Evolutionary conservation across 2,329 filamentous ascomycete species (phyloP), one percentile per base, ranked within the genome.

Genomic region (Alternaria incomplexa): DNA sequence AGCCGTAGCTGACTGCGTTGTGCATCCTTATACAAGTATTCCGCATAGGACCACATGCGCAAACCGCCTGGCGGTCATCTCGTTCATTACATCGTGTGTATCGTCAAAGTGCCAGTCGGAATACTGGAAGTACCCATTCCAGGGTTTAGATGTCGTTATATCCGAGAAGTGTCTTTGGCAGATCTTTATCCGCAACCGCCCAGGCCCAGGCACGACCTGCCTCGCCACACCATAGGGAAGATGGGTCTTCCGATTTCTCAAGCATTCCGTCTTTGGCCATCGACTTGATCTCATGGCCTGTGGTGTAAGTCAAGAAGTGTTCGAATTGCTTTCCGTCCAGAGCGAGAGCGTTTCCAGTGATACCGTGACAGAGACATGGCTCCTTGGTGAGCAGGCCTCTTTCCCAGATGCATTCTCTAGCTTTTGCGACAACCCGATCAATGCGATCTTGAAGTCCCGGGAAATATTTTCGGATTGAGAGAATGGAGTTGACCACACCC

Each of bases 301-400:
- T 88, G 4, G 85, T 87, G 65, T 88, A 84, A 10, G 84, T 84
- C 58, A 89, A 78, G 72, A 89, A 88, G 70, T 89, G 86, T 63
- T 88, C 83, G 65, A 84, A 83, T 44, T 83, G 76, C 56, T 81
- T 74, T n/a, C 80, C 79, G 30, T 82, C 79, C 28, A 87, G 81
- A 60, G 83, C 87, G 70, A 91, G 78, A 15, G 88, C 87, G 71
- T 91, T 91, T 8, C 89, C 88, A 13, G 87, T 83, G 26, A 90
- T 87, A 0, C 89, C 87, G 71, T 91, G 89, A 70, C 89, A 91
- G 36, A 91, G 74, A 70, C 86, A 90, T 2, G 89, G 88, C 69
- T 89, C 86, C 66, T 91, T 91, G 11, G 83, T 88, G 64, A 91
- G 78, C 11, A 90, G 72, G 0, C 88, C 89, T 47, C 85, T 82